Conservation (phyloP, 1,284 basidiomycete genomes). For the Somion occarium region DNA sequence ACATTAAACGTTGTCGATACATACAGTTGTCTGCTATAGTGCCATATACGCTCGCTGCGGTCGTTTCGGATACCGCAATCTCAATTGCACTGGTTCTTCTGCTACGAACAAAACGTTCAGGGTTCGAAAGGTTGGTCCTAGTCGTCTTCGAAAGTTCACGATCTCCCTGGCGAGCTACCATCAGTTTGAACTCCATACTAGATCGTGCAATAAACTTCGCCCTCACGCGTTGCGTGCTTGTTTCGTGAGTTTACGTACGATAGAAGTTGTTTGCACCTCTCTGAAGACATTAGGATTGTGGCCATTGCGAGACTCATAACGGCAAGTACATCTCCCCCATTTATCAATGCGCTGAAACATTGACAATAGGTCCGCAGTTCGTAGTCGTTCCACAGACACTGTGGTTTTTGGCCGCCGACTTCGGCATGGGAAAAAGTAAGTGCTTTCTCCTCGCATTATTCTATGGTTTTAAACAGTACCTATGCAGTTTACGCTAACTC, state of each 20-base stretch:
- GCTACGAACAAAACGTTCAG: not conserved
- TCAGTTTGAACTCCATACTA: conserved; percentile 4
- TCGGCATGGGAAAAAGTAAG: conserved; percentile 7
- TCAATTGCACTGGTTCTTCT: conserved; percentile 3
- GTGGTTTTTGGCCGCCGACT: conserved; percentile 6
- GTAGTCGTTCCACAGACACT: not conserved
- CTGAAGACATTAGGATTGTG: not conserved
- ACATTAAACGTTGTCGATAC: not conserved
- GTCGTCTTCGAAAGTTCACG: not conserved
- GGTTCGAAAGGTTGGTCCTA: not conserved
- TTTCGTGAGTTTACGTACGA: conserved; percentile 1
- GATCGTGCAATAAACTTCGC: conserved; percentile 1
- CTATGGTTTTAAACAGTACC: not conserved
- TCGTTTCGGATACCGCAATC: conserved; percentile 2
- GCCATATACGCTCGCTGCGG: conserved; percentile 5
- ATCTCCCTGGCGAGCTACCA: not conserved
- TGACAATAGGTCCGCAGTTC: not conserved
- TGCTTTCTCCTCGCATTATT: not conserved
- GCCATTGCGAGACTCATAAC: conserved; percentile 5
- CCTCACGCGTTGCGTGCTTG: conserved; percentile 3
- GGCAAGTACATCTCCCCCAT: not conserved
- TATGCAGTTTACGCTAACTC: conserved; percentile 7
- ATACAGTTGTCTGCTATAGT: conserved; percentile 3
- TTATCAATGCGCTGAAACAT: not conserved
- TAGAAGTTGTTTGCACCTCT: not conserved